Evolutionary conservation across 805 yeast genomes (phyloP).

Genomic region (Myxozyma melibiosi): DNA sequence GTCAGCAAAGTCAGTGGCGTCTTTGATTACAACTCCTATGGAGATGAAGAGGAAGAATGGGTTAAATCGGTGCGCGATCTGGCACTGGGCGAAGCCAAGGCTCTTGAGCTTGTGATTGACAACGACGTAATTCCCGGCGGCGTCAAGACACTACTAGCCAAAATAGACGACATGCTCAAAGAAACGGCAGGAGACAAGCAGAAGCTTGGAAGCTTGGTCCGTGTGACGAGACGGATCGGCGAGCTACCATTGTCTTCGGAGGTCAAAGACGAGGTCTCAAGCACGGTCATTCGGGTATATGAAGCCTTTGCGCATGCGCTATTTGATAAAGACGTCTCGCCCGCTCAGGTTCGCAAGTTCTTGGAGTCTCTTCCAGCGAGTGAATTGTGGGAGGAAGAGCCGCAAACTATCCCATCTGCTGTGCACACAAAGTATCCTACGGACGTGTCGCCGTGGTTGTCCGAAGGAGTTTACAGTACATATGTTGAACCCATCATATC

Average conservation of each 20-base stretch:
- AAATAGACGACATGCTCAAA: background rate
- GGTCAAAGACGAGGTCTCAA: background rate
- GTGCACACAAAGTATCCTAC: conserved; percentile 10
- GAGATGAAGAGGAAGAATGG: conserved; percentile 17
- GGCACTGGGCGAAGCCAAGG: conserved; percentile 9
- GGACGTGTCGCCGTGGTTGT: conserved; percentile 24
- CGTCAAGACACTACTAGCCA: background rate
- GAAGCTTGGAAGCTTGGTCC: conserved; percentile 4
- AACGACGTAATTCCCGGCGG: conserved; percentile 17
- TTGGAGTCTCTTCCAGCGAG: conserved; percentile 4
- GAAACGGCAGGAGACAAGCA: conserved; percentile 6
- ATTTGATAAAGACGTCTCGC: background rate
- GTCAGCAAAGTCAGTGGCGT: conserved; percentile 9
- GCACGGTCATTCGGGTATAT: conserved; percentile 4
- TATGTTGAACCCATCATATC: conserved; percentile 17
- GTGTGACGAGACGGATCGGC: conserved; percentile 18
- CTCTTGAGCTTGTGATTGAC: conserved; percentile 5
- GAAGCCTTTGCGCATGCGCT: conserved; percentile 9
- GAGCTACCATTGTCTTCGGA: background rate
- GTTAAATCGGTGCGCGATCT: conserved; percentile 2
- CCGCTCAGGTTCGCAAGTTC: background rate
- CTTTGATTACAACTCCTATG: conserved; percentile 20
- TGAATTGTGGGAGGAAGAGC: conserved; percentile 23
- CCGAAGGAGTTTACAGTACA: conserved; percentile 11
- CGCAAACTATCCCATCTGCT: background rate